Conservation (phyloP, 345 rosid genomes). For the Angophora floribunda region DNA sequence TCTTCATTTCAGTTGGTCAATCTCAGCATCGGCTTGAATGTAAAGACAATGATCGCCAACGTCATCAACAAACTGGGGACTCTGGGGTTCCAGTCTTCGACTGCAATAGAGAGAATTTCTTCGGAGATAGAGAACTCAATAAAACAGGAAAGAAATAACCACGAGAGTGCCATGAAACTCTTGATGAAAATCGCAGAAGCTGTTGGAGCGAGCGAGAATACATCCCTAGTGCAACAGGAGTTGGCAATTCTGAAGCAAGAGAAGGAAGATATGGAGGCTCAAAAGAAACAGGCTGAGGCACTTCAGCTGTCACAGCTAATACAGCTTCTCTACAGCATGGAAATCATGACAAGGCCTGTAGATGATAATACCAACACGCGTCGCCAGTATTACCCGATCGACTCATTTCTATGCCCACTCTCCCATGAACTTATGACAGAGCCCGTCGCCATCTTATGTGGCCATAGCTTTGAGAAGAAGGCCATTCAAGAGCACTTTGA, state of each 20-base stretch:
- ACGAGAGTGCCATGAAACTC: slow-evolving; percentile 19
- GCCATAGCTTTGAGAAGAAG: slow-evolving; percentile 44
- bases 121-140: slow-evolving; percentile 20
- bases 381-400: slow-evolving; percentile 13
- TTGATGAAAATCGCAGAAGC: slow-evolving; percentile 31
- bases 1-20: slow-evolving; percentile 31
- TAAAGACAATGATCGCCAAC: slow-evolving; percentile 14
- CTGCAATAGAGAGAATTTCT: slow-evolving; percentile 17
- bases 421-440: slow-evolving; percentile 39
- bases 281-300: slow-evolving; percentile 45
- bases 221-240: slow-evolving; percentile 23
- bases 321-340: slow-evolving; percentile 28
- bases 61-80: slow-evolving; percentile 13
- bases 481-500: slow-evolving; percentile 29
- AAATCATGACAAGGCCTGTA: slow-evolving; percentile 12
- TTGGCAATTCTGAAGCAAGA: slow-evolving; percentile 30
- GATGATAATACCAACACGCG: background rate
- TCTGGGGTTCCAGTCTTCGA: slow-evolving; percentile 17
- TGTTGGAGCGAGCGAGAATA: slow-evolving; percentile 19
- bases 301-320: slow-evolving; percentile 32
- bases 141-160: slow-evolving; percentile 8
- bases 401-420: slow-evolving; percentile 30
- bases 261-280: slow-evolving; percentile 35
- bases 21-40: slow-evolving; percentile 18
- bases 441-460: slow-evolving; percentile 33